Conservation (phyloP, 345 rosid genomes). For the Populus simonii region DNA sequence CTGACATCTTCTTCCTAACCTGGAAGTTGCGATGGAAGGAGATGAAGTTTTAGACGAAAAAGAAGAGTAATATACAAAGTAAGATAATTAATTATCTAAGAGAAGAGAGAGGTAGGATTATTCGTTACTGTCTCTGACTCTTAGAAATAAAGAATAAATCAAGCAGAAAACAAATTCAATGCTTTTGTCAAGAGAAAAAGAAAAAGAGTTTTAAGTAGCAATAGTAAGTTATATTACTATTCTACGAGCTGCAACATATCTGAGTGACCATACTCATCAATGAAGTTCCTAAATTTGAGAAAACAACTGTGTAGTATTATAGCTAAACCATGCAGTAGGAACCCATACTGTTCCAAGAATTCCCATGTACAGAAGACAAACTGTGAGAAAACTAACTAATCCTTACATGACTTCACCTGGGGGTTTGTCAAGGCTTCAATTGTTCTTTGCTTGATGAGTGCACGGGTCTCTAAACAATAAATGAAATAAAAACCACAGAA, state of each 20-base stretch:
- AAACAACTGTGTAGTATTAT: neutral
- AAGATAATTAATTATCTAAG: neutral
- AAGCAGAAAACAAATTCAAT: neutral
- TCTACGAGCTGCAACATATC: neutral
- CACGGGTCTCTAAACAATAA: slow-evolving; percentile 56
- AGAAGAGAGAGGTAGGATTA: neutral
- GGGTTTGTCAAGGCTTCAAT: slow-evolving; percentile 80
- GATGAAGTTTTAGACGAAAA: slow-evolving; percentile 1
- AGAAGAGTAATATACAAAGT: neutral
- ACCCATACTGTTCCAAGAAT: slow-evolving; percentile 3
- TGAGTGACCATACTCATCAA: neutral
- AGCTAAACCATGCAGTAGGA: neutral
- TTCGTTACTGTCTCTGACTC: neutral
- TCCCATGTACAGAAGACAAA: neutral
- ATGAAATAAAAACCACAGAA: slow-evolving; percentile 11
- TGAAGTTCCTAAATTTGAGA: neutral
- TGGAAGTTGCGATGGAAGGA: slow-evolving; percentile 23
- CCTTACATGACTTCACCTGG: slow-evolving; percentile 93
- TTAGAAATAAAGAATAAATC: neutral
- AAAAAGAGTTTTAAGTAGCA: neutral
- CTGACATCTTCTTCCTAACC: slow-evolving; percentile 74
- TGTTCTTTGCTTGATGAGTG: slow-evolving; percentile 75
- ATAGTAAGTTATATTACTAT: neutral
- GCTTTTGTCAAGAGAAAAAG: neutral
- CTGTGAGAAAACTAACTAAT: slow-evolving; percentile 27